Evolutionary conservation across 164 flowering plant species (phyloP).

Genomic region (Houttuynia cordata): DNA sequence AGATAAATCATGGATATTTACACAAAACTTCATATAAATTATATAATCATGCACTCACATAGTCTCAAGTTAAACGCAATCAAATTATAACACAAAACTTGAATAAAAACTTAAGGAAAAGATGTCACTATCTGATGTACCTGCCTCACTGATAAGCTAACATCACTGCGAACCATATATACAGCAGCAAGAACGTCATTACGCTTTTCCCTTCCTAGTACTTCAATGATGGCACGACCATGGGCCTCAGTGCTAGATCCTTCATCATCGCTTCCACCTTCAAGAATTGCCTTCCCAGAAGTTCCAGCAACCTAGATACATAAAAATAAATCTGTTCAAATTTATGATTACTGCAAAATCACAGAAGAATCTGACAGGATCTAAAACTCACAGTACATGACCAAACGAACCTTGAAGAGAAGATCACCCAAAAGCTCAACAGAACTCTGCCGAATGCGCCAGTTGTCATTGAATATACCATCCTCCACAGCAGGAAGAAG

Average conservation of each 20-base stretch:
- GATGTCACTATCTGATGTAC: slow-evolving; percentile 18
- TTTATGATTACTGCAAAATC: not conserved
- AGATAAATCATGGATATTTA: not conserved
- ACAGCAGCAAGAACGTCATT: slow-evolving; percentile 98
- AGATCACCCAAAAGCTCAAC: slow-evolving; percentile 96
- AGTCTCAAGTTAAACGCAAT: too few relatives aligned
- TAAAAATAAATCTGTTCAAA: slow-evolving; percentile 1
- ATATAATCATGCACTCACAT: not conserved
- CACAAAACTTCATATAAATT: not conserved
- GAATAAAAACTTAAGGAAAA: not conserved
- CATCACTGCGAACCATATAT: slow-evolving; percentile 97
- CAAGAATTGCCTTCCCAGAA: slow-evolving; percentile 96
- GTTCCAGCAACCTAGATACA: slow-evolving; percentile 91
- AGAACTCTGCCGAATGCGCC: slow-evolving; percentile 99
- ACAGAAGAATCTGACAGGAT: not conserved
- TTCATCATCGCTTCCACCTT: slow-evolving; percentile 99
- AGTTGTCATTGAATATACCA: slow-evolving; percentile 92
- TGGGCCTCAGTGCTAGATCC: slow-evolving; percentile 99
- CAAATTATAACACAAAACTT: too few relatives aligned
- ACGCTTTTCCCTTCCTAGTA: slow-evolving; percentile 87
- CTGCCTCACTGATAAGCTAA: slow-evolving; percentile 95
- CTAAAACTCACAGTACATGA: not conserved
- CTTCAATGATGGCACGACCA: slow-evolving; percentile 97
- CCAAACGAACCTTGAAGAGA: slow-evolving; percentile 62
- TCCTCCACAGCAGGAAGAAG: slow-evolving; percentile 99